Conservation (phyloP, 768 basidiomycete genomes). For the Boletellus sp. region DNA sequence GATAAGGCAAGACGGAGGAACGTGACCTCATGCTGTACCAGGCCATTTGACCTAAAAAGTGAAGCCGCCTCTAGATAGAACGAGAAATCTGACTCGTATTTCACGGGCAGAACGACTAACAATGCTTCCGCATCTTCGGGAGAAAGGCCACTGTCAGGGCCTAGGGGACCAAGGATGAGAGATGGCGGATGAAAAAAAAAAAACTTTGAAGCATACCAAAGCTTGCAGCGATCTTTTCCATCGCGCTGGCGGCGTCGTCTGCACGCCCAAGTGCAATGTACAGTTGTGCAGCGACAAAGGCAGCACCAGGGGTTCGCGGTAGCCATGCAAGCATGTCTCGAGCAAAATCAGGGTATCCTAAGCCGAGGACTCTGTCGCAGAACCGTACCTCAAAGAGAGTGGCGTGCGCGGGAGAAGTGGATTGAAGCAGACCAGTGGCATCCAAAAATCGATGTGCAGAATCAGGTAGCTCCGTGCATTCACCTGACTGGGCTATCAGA, state of each 20-base stretch:
- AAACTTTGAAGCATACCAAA: constrained; percentile 54
- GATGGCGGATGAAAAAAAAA: background rate
- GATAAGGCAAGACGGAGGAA: constrained; percentile 82
- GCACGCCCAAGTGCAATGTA: constrained; percentile 61
- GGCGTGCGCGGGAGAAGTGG: constrained; percentile 63
- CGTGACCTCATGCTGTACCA: constrained; percentile 58
- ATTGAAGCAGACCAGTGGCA: constrained; percentile 60
- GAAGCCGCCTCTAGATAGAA: constrained; percentile 77
- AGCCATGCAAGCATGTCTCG: constrained; percentile 71
- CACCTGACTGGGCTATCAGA: constrained; percentile 52
- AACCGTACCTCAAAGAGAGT: constrained; percentile 68
- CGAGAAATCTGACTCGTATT: constrained; percentile 57
- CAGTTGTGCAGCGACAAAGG: constrained; percentile 68
- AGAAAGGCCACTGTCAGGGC: constrained; percentile 47
- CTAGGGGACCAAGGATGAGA: constrained; percentile 28
- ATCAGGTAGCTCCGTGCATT: constrained; percentile 47
- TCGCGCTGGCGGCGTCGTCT: constrained; percentile 67
- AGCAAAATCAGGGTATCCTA: constrained; percentile 60
- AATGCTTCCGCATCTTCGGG: constrained; percentile 65
- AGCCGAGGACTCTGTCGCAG: constrained; percentile 61
- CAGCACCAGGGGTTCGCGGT: constrained; percentile 71
- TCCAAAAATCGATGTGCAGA: constrained; percentile 72
- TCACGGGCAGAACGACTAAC: constrained; percentile 55
- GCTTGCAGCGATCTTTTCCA: constrained; percentile 72
- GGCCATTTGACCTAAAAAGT: constrained; percentile 62